Evolutionary conservation across 2,329 filamentous ascomycete genomes (phyloP).

Genomic region (Claviceps arundinis): DNA sequence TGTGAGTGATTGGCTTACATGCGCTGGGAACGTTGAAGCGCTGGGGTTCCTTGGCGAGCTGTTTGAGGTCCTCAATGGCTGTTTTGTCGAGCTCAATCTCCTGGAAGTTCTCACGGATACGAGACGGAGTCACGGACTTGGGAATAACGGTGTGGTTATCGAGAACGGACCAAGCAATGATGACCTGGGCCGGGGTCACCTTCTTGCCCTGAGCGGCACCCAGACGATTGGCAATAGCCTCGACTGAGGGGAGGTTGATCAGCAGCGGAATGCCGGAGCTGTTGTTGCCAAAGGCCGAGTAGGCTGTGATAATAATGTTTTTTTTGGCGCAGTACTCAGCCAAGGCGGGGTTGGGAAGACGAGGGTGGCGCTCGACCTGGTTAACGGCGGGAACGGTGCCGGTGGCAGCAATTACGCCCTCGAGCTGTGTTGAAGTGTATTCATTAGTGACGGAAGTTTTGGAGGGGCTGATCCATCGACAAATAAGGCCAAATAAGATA

Average conservation of each 20-base stretch:
- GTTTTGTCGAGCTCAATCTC: constrained; percentile 47
- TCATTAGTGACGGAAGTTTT: neutral
- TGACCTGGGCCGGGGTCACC: constrained; percentile 29
- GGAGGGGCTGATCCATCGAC: neutral
- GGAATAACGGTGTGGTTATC: constrained; percentile 60
- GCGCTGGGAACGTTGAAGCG: constrained; percentile 32
- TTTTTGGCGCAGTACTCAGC: constrained; percentile 48
- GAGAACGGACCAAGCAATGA: constrained; percentile 45
- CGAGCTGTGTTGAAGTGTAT: constrained; percentile 21
- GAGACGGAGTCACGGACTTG: constrained; percentile 55
- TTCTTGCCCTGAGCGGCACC: constrained; percentile 20
- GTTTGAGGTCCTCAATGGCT: constrained; percentile 46
- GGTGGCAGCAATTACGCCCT: constrained; percentile 41
- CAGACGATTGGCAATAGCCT: constrained; percentile 39
- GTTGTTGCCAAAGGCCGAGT: constrained; percentile 44
- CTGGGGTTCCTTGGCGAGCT: constrained; percentile 40
- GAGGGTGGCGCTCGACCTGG: constrained; percentile 57
- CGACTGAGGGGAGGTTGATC: constrained; percentile 42
- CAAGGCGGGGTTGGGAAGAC: constrained; percentile 42
- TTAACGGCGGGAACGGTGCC: constrained; percentile 49
- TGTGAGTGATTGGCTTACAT: constrained; percentile 19
- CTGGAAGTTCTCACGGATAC: constrained; percentile 59
- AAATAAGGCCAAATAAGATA: neutral
- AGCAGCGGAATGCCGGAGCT: constrained; percentile 32
- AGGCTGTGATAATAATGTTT: constrained; percentile 53